These are phyloP conservation scores for Periconia sp. DNA, from an alignment of 2,329 filamentous ascomycete species.

Conservation along the genomic window DNA sequence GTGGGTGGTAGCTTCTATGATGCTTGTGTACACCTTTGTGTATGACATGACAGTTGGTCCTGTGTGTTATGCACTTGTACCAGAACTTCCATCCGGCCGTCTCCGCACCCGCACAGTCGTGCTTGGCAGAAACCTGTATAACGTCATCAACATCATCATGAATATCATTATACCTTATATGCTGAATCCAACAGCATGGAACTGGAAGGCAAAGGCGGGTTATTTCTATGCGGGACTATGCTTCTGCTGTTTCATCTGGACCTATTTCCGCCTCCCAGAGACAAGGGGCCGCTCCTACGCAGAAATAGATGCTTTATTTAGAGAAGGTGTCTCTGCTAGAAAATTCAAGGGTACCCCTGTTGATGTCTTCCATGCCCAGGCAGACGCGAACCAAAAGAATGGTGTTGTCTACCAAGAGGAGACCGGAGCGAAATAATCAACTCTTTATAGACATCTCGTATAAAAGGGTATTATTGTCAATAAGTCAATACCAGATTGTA, in stretches of 20 bases:
- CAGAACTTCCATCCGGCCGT: constrained; percentile 78
- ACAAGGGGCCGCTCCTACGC: constrained; percentile 78
- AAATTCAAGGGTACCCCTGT: constrained; percentile 56
- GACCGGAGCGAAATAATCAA: no score
- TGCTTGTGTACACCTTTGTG: constrained; percentile 64
- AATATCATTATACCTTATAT: constrained; percentile 44
- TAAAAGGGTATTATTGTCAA: no score
- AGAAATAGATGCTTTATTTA: constrained; percentile 81
- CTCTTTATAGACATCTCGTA: no score
- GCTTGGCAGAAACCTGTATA: constrained; percentile 73
- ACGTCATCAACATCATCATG: constrained; percentile 70
- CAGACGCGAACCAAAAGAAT: no score
- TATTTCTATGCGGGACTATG: constrained; percentile 76
- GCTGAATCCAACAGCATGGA: constrained; percentile 12
- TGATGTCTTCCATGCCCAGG: no score
- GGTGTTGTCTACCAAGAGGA: no score
- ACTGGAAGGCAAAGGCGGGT: constrained; percentile 78
- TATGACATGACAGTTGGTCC: constrained; percentile 77
- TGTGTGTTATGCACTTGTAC: constrained; percentile 83
- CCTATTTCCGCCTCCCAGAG: constrained; percentile 78
- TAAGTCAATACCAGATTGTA: no score
- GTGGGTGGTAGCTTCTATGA: constrained; percentile 69
- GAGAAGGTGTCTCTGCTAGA: constrained; percentile 45
- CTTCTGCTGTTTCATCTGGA: constrained; percentile 71
- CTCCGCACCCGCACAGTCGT: constrained; percentile 88